Evolutionary conservation across 83 land plant genomes (phyloP).

Genomic region (Thuja plicata): DNA sequence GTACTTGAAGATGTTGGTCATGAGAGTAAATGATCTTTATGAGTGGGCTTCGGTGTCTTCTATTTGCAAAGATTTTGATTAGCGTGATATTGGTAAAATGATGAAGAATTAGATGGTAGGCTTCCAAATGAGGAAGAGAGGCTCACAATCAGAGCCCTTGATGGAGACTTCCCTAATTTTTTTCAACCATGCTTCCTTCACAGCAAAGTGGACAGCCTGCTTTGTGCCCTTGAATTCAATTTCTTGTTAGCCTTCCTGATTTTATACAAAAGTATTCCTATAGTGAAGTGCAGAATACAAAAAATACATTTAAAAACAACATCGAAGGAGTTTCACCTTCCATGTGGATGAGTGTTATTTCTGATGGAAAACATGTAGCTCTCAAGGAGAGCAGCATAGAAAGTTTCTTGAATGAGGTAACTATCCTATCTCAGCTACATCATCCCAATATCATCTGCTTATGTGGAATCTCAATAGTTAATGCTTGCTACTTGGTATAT

Average conservation of each 20-base stretch:
- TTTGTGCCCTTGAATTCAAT: neutral
- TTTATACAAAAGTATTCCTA: neutral
- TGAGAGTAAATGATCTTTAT: conserved; percentile 1
- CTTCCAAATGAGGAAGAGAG: neutral
- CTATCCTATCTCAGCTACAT: neutral
- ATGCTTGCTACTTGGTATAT: neutral
- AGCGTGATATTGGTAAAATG: neutral
- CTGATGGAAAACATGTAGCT: conserved; percentile 2
- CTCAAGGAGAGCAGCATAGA: neutral
- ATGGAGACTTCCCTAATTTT: neutral
- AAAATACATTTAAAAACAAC: neutral
- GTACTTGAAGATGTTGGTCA: neutral
- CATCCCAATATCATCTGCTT: neutral
- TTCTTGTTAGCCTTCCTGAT: conserved; percentile 1
- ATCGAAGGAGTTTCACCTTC: conserved; percentile 4
- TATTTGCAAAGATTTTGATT: conserved; percentile 3
- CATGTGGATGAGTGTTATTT: neutral
- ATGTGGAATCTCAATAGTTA: neutral
- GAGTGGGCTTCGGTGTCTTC: neutral
- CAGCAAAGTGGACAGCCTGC: neutral
- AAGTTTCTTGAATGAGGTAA: conserved; percentile 2
- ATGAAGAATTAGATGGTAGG: conserved; percentile 1
- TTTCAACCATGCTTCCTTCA: neutral
- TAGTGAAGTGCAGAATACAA: neutral
- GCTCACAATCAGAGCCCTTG: neutral